Conservation (phyloP, 805 yeast genomes). For the Saccharomycopsis sp. region DNA sequence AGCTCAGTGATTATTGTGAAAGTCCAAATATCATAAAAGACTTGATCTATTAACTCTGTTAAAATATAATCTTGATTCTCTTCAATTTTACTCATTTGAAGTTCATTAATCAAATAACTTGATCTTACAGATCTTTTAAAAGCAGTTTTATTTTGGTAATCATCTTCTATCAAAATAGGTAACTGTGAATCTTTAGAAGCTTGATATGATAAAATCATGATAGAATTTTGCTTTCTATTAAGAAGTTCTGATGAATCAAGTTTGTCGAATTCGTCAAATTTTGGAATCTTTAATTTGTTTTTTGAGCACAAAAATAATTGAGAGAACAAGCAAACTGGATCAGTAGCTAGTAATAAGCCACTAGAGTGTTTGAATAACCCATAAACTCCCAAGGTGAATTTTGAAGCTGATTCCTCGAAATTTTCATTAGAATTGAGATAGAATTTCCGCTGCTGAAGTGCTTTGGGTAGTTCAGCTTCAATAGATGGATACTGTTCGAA, state of each 20-base stretch:
- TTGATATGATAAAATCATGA: slow-evolving; percentile 27
- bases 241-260: not conserved
- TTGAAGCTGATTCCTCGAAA: too few species aligned
- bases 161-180: slow-evolving; percentile 41
- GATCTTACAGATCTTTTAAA: slow-evolving; percentile 8
- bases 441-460: too few species aligned
- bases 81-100: slow-evolving; percentile 19
- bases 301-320: slow-evolving; percentile 8
- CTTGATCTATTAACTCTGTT: slow-evolving; percentile 29
- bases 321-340: slow-evolving; percentile 16
- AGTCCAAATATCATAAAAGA: slow-evolving; percentile 34
- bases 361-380: slow-evolving; percentile 8
- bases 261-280: not conserved
- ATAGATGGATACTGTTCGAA: too few species aligned
- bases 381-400: slow-evolving; percentile 13
- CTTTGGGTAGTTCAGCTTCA: too few species aligned
- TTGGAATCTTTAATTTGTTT: slow-evolving; percentile 6
- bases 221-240: slow-evolving; percentile 1
- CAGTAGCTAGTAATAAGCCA: slow-evolving; percentile 13
- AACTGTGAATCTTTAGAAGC: slow-evolving; percentile 36
- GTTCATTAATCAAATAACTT: slow-evolving; percentile 7
- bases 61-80: slow-evolving; percentile 20
- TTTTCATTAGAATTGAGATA: too few species aligned
- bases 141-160: slow-evolving; percentile 5
- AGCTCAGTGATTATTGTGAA: slow-evolving; percentile 19